These are phyloP conservation scores for Penicillium sp. DNA, from an alignment of 2,329 filamentous ascomycete genomes.

Conservation along the genomic window DNA sequence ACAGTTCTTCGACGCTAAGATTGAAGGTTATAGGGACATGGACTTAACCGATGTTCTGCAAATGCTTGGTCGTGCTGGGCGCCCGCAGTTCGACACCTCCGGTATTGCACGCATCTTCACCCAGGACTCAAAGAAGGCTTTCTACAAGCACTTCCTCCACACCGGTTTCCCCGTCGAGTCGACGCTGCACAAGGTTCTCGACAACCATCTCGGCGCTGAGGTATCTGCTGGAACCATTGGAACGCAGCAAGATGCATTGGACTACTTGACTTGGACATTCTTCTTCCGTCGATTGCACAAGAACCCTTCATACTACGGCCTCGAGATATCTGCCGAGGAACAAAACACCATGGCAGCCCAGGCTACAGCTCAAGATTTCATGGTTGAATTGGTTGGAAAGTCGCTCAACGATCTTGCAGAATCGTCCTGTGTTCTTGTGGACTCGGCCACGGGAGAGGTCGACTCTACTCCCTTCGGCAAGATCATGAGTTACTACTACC, in stretches of 20 bases:
- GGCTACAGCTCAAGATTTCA: slow-evolving; percentile 85
- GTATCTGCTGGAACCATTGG: slow-evolving; percentile 88
- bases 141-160: slow-evolving; percentile 98
- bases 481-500: slow-evolving; percentile 99
- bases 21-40: slow-evolving; percentile 98
- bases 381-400: slow-evolving; percentile 86
- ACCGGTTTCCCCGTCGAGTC: slow-evolving; percentile 98
- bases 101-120: slow-evolving; percentile 97
- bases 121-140: slow-evolving; percentile 95
- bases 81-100: slow-evolving; percentile 93
- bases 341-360: slow-evolving; percentile 86
- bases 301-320: slow-evolving; percentile 95
- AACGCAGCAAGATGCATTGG: slow-evolving; percentile 93
- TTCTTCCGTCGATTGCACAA: slow-evolving; percentile 98
- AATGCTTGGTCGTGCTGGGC: slow-evolving; percentile 93
- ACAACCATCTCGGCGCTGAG: slow-evolving; percentile 95
- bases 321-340: slow-evolving; percentile 88
- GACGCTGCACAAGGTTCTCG: slow-evolving; percentile 89
- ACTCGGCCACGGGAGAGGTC: slow-evolving; percentile 77
- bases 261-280: slow-evolving; percentile 99
- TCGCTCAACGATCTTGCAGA: slow-evolving; percentile 78
- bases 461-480: slow-evolving; percentile 89
- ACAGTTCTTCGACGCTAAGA: slow-evolving; percentile 97
- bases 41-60: slow-evolving; percentile 96
- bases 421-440: slow-evolving; percentile 79